Conservation (phyloP, 1,139 yeast genomes). For the Candida sp. region DNA sequence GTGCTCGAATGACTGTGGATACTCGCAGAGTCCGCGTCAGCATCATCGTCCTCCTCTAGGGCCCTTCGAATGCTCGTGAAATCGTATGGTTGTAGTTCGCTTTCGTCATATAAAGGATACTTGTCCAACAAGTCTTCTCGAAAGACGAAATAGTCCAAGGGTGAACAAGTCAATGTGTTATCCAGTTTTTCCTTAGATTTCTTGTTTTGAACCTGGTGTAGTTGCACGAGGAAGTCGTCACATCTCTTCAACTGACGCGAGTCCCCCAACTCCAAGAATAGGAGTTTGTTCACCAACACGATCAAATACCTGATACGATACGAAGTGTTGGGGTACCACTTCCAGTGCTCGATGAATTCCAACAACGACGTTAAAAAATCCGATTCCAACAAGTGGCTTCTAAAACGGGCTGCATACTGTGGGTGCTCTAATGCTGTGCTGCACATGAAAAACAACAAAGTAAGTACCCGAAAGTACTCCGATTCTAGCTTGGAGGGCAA, state of each 20-base stretch:
- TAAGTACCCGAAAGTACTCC: slow-evolving; percentile 43
- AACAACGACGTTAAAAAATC: slow-evolving; percentile 51
- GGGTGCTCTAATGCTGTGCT: slow-evolving; percentile 26
- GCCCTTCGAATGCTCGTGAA: slow-evolving; percentile 20
- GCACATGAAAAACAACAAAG: slow-evolving; percentile 57
- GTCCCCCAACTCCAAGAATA: slow-evolving; percentile 72
- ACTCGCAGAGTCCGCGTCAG: slow-evolving; percentile 1
- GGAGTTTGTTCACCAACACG: slow-evolving; percentile 58
- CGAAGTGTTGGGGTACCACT: slow-evolving; percentile 50
- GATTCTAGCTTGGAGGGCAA: slow-evolving; percentile 14
- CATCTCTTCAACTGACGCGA: slow-evolving; percentile 42
- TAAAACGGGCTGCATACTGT: slow-evolving; percentile 17
- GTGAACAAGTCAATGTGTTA: slow-evolving; percentile 58
- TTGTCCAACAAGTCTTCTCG: slow-evolving; percentile 75
- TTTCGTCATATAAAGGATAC: slow-evolving; percentile 63
- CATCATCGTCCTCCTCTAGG: slow-evolving; percentile 9
- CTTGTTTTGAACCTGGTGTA: slow-evolving; percentile 44
- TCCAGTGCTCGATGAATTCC: slow-evolving; percentile 65
- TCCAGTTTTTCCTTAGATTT: slow-evolving; percentile 19
- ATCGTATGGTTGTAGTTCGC: slow-evolving; percentile 19
- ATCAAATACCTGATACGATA: slow-evolving; percentile 55
- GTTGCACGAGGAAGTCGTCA: slow-evolving; percentile 51
- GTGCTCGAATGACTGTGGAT: slow-evolving; percentile 10
- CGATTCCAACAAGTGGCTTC: slow-evolving; percentile 24
- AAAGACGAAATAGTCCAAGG: slow-evolving; percentile 80